Base-by-base conservation (phyloP, 257 asterid genomes). In the Solanum tacnaense region DNA sequence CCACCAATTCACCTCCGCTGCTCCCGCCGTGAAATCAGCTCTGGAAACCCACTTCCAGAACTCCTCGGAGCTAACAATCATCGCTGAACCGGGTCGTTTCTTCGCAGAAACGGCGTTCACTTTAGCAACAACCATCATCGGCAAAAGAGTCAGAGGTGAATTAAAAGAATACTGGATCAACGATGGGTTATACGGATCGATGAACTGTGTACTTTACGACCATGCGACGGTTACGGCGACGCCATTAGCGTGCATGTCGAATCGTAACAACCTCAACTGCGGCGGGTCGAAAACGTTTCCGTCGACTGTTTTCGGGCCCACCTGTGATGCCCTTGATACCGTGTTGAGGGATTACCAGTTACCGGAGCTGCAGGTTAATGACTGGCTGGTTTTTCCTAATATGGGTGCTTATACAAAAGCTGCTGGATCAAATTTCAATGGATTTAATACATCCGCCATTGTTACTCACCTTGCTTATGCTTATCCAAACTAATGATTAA, bases 81-180 rank as follows among this genome's bases (percentile, higher is more conserved):
- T 87, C 7, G 84, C 84, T 5, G 89, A 87, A 71, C 89, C 89
- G 62, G 89, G 89, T 2, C 87, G 89, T 18, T 87, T 78, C 44
- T 87, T 87, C 10, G 89, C 89, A 1, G 86, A 87, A 32, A 60
- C 81, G 5, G 70, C 82, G 18, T 87, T 87, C 68, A 79, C 89
- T 2, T 20, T 87, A 15, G 89, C 81, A 1, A 65, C 89, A 16
- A 87, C 85, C 5, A 23, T 87, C 7, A 87, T 87, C 25, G 89
- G 89, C 9, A 87, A 87, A 84, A 68, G 89, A 44, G 86, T 87
- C 46, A 79, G 89, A 46, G 71, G 89, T 7, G 89, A 41, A 16
- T 27, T 87, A 23, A 44, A 67, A 18, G 86, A 87, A 49, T 87
- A 87, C 36, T 87, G 89, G 89, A 78, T 87, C 6, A 87, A 87